phyloP scores from a whole-genome alignment of 1,284 basidiomycete genomes.

The Cystobasidiaceae sp. region DNA sequence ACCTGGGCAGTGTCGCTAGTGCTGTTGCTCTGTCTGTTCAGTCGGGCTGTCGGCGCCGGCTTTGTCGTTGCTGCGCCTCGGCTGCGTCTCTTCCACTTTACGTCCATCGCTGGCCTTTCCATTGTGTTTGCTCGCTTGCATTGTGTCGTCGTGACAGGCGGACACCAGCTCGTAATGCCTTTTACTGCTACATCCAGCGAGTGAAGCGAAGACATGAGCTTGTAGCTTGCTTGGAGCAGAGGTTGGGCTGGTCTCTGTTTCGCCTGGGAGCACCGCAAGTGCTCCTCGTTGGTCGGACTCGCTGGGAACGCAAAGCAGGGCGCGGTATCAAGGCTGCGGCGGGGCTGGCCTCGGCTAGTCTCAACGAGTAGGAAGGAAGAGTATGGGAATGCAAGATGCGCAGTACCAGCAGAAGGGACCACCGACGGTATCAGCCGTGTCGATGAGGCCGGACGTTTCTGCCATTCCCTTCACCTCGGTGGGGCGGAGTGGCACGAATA shows the following conservation, averaged over 20 bases:
- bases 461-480: background rate
- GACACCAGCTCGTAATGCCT: conserved; percentile 1
- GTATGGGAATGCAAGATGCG: too few relatives aligned
- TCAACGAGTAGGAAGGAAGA: too few relatives aligned
- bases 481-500: background rate
- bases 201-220: conserved; percentile 22
- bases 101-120: too few relatives aligned
- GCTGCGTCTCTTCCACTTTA: background rate
- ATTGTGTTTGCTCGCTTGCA: conserved; percentile 6
- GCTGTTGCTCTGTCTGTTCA: background rate
- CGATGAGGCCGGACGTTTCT: conserved; percentile 27
- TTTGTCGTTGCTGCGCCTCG: too few relatives aligned
- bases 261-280: too few relatives aligned
- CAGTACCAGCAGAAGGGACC: background rate
- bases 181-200: background rate
- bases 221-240: conserved; percentile 1
- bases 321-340: too few relatives aligned
- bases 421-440: conserved; percentile 15
- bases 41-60: background rate
- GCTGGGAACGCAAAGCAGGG: too few relatives aligned
- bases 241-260: too few relatives aligned
- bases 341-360: background rate
- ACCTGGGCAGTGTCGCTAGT: background rate
- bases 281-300: too few relatives aligned
- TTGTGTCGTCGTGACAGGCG: background rate